Evolutionary conservation across 192 early-diverging fungal genomes (phyloP), one percentile per base, ranked within the genome.

Genomic region (Phycomyces blakesleeanus): DNA sequence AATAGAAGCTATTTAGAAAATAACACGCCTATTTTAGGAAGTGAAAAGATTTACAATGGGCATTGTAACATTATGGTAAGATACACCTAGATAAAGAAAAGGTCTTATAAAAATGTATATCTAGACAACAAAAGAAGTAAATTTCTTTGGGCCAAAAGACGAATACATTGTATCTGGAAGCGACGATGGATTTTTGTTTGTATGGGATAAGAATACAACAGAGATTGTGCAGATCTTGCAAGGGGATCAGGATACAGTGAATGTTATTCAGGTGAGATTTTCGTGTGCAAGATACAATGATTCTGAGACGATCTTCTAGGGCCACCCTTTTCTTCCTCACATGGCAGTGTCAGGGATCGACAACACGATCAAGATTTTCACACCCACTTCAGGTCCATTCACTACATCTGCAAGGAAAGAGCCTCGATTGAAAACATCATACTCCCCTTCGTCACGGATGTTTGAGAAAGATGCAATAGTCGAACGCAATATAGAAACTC

Each of bases 101-200:
- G 26, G 39, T n/a, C 18, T 15, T 20, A 11, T 9, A 22, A 57
- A 62, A 55, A 4, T 18, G 21, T 57, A 54, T 71, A 5, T 34
- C 21, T 70, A 82, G 67, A 89, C 87, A 6, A 64, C 86, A 51
- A 93, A 93, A 63, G 89, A 90, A 55, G 87, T 88, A 37, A 87
- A 84, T 64, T 91, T 89, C 72, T 83, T 76, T 66, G 85, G 85
- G 0, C 71, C 83, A 0, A 81, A 86, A 42, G 84, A 83, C 59
- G 78, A 79, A 51, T 89, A 85, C 53, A 72, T 93, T 16, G 81
- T 87, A 59, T 91, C 88, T 8, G 91, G 91, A 0, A 88, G 86
- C 3, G 91, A 93, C 61, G 91, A 90, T 67, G 88, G 91, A 18
- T 68, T 75, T 11, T 58, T 87, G 3, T 88, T 84, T 63, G 60